Percentiles rank a stretch among this genome's conserved stretches.
Conservation (phyloP, 2,329 filamentous ascomycete genomes). For the Furcasterigmium furcatum region DNA sequence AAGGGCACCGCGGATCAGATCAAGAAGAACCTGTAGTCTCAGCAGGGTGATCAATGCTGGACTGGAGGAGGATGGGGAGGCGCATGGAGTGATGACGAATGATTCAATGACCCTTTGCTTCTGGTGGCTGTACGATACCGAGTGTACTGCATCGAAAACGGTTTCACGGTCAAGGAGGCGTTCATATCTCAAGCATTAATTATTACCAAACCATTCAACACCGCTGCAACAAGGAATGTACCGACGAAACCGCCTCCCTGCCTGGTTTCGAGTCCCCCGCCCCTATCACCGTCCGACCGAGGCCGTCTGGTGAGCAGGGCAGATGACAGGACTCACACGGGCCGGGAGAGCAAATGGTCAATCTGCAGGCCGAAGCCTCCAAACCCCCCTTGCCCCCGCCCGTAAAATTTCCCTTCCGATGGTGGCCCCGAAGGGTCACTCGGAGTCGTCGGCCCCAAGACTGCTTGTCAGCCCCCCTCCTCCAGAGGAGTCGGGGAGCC, state of each 20-base stretch:
- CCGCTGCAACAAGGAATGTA: too few relatives aligned
- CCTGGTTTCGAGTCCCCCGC: slow-evolving; percentile 23
- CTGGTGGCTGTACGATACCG: too few relatives aligned
- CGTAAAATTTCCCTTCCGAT: slow-evolving; percentile 20
- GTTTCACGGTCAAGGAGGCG: background rate
- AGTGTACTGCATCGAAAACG: background rate
- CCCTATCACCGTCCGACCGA: slow-evolving; percentile 9
- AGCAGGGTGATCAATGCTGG: too few relatives aligned
- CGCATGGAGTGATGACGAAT: too few relatives aligned
- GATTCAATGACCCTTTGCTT: too few relatives aligned
- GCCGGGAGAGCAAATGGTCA: slow-evolving; percentile 41
- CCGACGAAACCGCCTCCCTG: slow-evolving; percentile 36
- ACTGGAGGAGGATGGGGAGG: too few relatives aligned
- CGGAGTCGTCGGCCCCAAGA: background rate
- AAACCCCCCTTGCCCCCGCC: slow-evolving; percentile 26
- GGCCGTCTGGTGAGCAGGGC: slow-evolving; percentile 12
- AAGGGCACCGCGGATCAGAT: slow-evolving; percentile 39
- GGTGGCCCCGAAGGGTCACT: slow-evolving; percentile 8
- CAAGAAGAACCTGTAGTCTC: slow-evolving; percentile 24
- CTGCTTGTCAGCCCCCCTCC: background rate
- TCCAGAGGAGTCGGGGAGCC: background rate
- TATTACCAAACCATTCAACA: too few relatives aligned
- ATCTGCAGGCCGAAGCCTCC: slow-evolving; percentile 25
- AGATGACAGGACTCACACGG: slow-evolving; percentile 32
- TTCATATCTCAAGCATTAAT: background rate